Conservation (phyloP, 2,329 filamentous ascomycete species). For the Didymella exigua region DNA sequence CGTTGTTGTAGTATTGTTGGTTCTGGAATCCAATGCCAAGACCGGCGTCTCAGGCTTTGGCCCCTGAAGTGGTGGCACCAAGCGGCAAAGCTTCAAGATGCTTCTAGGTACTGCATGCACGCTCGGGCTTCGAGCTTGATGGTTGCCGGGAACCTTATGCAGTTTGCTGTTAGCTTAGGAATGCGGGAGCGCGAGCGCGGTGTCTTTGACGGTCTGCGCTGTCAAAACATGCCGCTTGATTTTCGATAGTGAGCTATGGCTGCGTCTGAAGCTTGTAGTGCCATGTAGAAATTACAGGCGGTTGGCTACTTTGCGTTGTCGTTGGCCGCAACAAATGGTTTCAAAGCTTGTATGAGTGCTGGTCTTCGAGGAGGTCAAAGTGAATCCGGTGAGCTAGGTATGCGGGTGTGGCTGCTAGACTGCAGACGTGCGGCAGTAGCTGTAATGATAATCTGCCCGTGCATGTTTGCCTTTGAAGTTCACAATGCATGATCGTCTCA, state of each 20-base stretch:
- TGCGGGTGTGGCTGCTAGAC: conserved; percentile 3
- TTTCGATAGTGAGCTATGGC: not conserved
- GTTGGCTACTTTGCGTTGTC: not conserved
- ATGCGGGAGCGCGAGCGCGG: conserved; percentile 10
- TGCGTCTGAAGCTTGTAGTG: conserved; percentile 9
- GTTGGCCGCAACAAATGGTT: conserved; percentile 9
- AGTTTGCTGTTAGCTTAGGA: not conserved
- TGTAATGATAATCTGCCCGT: not conserved
- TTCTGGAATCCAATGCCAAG: too few relatives aligned
- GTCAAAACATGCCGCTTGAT: conserved; percentile 4
- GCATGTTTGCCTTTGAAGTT: not conserved
- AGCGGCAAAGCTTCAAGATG: not conserved
- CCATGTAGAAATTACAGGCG: not conserved
- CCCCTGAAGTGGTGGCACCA: too few relatives aligned
- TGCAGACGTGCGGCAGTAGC: not conserved
- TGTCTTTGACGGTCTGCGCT: conserved; percentile 12
- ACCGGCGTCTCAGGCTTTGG: too few relatives aligned
- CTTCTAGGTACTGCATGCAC: not conserved
- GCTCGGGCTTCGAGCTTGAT: not conserved
- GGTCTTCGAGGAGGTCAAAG: not conserved
- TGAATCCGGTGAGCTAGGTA: conserved; percentile 13
- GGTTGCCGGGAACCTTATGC: conserved; percentile 4
- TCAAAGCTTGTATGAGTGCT: not conserved
- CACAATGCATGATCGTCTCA: not conserved
- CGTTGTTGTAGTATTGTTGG: too few relatives aligned